Percentiles rank a stretch among this genome's conserved stretches.
Conservation (phyloP, 257 asterid species). For the Capsicum chinense region DNA sequence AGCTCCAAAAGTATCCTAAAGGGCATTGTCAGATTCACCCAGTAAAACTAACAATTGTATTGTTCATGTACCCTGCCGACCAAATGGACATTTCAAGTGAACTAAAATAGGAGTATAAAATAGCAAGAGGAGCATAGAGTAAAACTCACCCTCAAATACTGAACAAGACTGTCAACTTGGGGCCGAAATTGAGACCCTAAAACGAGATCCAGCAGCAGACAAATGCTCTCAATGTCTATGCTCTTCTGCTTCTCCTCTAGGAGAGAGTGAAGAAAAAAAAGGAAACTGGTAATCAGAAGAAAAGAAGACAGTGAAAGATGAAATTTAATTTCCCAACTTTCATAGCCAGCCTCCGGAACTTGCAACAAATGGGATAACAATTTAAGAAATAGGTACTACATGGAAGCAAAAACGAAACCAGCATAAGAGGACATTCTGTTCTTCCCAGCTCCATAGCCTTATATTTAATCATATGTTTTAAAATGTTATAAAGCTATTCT, state of each 20-base stretch:
- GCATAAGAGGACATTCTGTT: not conserved
- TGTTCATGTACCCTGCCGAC: not conserved
- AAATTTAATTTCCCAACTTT: not conserved
- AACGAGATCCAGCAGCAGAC: constrained; percentile 72
- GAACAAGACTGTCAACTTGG: constrained; percentile 64
- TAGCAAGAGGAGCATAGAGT: constrained; percentile 12
- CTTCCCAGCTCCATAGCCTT: not conserved
- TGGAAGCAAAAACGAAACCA: not conserved
- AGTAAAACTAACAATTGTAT: not conserved
- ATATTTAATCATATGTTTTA: not conserved
- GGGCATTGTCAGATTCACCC: not conserved
- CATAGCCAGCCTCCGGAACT: not conserved
- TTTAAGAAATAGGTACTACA: not conserved
- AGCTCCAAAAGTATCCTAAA: constrained; percentile 18
- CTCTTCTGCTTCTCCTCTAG: constrained; percentile 91
- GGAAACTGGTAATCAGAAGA: constrained; percentile 23
- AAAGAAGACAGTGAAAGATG: not conserved
- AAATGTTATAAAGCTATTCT: not conserved
- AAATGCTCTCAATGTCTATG: constrained; percentile 80
- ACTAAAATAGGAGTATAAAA: not conserved
- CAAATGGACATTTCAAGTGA: not conserved
- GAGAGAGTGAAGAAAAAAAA: constrained; percentile 32
- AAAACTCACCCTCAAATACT: constrained; percentile 66
- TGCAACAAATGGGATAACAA: not conserved
- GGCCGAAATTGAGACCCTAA: constrained; percentile 58